phyloP scores from a whole-genome alignment of 225 moss, liverwort and hornwort genomes.

The Pseudoscleropodium purum region DNA sequence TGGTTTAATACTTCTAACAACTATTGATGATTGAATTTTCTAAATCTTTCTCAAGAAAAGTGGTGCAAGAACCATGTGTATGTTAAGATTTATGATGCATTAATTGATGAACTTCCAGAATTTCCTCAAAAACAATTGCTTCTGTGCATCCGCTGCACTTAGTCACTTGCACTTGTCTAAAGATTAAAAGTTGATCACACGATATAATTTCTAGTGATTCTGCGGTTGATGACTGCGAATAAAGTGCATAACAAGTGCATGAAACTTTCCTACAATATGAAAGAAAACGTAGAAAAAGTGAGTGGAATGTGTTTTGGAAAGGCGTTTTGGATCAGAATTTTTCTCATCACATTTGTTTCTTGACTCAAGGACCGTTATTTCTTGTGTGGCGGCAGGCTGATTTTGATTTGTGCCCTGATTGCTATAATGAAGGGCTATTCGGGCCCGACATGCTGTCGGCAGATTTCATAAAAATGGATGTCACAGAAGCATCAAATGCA shows the following conservation, averaged over 20 bases:
- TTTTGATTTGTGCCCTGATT: conserved; percentile 97
- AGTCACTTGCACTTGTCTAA: background rate
- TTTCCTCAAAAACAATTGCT: background rate
- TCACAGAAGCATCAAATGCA: conserved; percentile 72
- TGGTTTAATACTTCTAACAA: background rate
- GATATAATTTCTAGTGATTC: background rate
- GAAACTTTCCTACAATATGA: background rate
- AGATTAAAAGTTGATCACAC: background rate
- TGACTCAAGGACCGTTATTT: background rate
- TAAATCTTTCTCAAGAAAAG: background rate
- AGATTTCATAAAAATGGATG: conserved; percentile 97
- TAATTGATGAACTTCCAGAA: background rate
- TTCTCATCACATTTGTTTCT: background rate
- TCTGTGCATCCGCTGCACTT: background rate
- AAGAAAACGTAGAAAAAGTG: background rate
- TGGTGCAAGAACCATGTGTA: background rate
- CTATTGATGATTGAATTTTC: background rate
- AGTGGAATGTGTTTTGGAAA: background rate
- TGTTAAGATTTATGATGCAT: background rate
- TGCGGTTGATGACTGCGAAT: background rate
- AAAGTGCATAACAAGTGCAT: background rate
- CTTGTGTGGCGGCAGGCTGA: conserved; percentile 69
- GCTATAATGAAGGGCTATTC: conserved; percentile 75
- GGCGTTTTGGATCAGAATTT: background rate
- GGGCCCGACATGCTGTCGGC: conserved; percentile 76